These are phyloP conservation scores for Termitomyces heimii DNA, from an alignment of 768 basidiomycete genomes.

Conservation along the genomic window DNA sequence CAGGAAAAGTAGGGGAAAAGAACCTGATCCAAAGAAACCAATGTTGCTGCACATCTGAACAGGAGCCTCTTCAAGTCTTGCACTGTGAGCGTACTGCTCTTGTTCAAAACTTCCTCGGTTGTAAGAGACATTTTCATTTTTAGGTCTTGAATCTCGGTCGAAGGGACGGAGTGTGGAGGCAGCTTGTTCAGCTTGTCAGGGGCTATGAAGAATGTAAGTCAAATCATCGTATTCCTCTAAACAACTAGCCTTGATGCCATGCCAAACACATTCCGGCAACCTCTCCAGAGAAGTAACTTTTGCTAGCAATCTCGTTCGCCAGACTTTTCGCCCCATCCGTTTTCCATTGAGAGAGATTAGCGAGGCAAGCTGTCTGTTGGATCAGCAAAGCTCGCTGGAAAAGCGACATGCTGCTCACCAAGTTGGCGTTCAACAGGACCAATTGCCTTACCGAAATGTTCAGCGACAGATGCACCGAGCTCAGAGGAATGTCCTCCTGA, in stretches of 20 bases:
- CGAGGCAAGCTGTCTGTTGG: conserved; percentile 40
- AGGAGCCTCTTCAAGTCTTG: conserved; percentile 81
- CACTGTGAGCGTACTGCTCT: conserved; percentile 68
- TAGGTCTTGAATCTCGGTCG: conserved; percentile 57
- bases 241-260: conserved; percentile 48
- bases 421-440: conserved; percentile 72
- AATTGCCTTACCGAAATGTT: conserved; percentile 79
- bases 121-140: conserved; percentile 63
- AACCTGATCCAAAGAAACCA: conserved; percentile 68
- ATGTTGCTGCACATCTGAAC: conserved; percentile 78
- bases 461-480: conserved; percentile 85
- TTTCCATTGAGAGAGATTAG: conserved; percentile 53
- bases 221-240: not conserved
- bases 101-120: conserved; percentile 61
- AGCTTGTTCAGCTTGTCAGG: conserved; percentile 54
- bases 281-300: conserved; percentile 88
- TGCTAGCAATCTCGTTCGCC: conserved; percentile 82
- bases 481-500: conserved; percentile 75
- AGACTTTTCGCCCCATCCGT: conserved; percentile 80
- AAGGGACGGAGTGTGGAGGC: conserved; percentile 54
- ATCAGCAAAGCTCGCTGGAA: not conserved
- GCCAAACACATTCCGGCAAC: conserved; percentile 75
- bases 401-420: conserved; percentile 37
- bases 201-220: conserved; percentile 26
- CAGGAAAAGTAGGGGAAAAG: not conserved